A percentile compares a stretch with the other conserved stretches of the same genome.
These are phyloP conservation scores for Tuber magnatum DNA, from an alignment of 495 filamentous ascomycete species.

Conservation along the genomic window DNA sequence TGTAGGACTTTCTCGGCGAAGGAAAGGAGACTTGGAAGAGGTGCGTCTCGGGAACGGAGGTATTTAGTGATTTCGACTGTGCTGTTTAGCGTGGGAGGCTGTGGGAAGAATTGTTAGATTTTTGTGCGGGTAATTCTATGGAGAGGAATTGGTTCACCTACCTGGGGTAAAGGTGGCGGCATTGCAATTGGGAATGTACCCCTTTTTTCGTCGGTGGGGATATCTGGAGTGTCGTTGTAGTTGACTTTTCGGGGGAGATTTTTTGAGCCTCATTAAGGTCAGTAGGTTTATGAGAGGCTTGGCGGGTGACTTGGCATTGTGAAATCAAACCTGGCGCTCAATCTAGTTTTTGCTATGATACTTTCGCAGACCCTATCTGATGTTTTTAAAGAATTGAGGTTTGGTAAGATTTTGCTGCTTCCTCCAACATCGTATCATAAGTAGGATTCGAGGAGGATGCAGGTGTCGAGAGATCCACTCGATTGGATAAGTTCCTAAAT, in stretches of 20 bases:
- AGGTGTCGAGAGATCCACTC: not conserved
- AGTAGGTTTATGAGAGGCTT: not conserved
- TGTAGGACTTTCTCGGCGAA: constrained; percentile 21
- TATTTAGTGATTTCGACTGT: constrained; percentile 28
- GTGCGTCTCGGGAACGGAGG: constrained; percentile 32
- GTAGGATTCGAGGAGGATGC: not conserved
- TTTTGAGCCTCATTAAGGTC: not conserved
- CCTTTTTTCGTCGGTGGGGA: not conserved
- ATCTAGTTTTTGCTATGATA: not conserved
- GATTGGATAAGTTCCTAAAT: not conserved
- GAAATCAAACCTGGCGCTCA: not conserved
- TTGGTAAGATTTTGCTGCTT: not conserved
- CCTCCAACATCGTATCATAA: not conserved
- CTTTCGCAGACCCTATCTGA: no score
- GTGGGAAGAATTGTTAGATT: not conserved
- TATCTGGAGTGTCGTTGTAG: not conserved
- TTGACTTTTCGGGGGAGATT: not conserved
- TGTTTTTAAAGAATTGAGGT: not conserved
- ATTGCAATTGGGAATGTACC: not conserved
- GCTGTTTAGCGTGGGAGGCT: constrained; percentile 17
- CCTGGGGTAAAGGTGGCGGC: not conserved
- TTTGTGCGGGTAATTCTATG: not conserved
- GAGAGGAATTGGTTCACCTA: not conserved
- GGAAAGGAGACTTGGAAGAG: constrained; percentile 26
- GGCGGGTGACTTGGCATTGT: not conserved